Evolutionary conservation across 2,329 filamentous ascomycete genomes (phyloP), one percentile per base, ranked within the genome.

Genomic region (Byssothecium circinans): DNA sequence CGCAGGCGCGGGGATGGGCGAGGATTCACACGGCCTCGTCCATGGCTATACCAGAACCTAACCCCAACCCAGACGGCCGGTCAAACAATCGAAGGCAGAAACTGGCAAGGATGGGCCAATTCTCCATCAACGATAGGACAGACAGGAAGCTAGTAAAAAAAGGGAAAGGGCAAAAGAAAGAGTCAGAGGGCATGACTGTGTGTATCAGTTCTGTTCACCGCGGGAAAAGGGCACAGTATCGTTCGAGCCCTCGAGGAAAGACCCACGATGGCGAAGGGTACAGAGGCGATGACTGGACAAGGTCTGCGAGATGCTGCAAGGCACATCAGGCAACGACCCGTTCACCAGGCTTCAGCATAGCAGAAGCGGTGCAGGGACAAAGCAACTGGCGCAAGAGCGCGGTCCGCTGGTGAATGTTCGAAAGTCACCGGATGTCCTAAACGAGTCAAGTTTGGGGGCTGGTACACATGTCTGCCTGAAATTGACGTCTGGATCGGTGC

Each of bases 11-110:
- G 59, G 57, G 50, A 41, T 57, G 48, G 45, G 53, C 54, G 49
- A 59, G 65, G 63, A 66, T 55, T 65, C 61, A 68, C 50, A 52
- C n/a, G n/a, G n/a, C n/a, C n/a, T n/a, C n/a, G n/a, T n/a, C n/a
- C 23, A 64, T 58, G 65, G 65, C 65, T 60, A 57, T 62, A 62
- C 51, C 45, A 25, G 10, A 25, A 5, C 23, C 23, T 25, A 25
- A 25, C 10, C 23, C 23, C 23, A 25, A 25, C 23, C 5, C 23
- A 25, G 23, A 12, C 11, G 40, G 53, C 57, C 56, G 57, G 57
- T 54, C 49, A 56, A 49, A 35, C 23, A 36, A 32, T 35, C 53
- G 42, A 63, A 32, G 62, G 62, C 64, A 60, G 55, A 54, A 48
- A 44, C 22, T 17, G 54, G 25, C 25, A 27, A 27, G 25, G 11